A percentile compares a stretch with the other conserved stretches of the same genome.
Conservation (phyloP, 1,284 basidiomycete genomes). For the Moesziomyces globuligerus region DNA sequence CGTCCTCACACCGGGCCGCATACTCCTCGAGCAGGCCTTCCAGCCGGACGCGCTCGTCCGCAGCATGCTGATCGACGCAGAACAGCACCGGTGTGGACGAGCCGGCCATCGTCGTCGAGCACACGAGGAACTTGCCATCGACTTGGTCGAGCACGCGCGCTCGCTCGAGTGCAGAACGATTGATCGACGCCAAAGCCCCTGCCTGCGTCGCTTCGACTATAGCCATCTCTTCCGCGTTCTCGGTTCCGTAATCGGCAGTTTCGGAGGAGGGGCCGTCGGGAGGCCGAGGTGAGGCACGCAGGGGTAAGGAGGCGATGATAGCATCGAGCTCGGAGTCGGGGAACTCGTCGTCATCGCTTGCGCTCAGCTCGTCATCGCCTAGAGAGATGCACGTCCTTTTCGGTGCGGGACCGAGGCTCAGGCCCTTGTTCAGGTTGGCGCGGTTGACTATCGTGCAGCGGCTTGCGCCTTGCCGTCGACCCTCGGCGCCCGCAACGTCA, state of each 20-base stretch:
- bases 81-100: conserved; percentile 70
- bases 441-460: conserved; percentile 4
- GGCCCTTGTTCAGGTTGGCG: conserved; percentile 5
- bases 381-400: too few relatives aligned
- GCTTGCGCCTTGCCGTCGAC: too few relatives aligned
- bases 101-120: conserved; percentile 67
- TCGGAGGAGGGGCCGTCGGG: too few relatives aligned
- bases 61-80: conserved; percentile 93
- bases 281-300: too few relatives aligned
- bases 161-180: conserved; percentile 10
- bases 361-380: too few relatives aligned
- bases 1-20: conserved; percentile 67
- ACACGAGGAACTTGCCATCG: conserved; percentile 87
- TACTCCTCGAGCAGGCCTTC: conserved; percentile 81
- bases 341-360: too few relatives aligned
- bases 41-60: conserved; percentile 85
- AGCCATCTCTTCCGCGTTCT: too few relatives aligned
- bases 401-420: background rate
- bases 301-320: too few relatives aligned
- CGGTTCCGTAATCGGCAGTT: too few relatives aligned
- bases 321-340: too few relatives aligned
- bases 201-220: too few relatives aligned
- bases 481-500: too few relatives aligned
- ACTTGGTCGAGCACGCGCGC: conserved; percentile 76
- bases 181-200: conserved; percentile 5